Evolutionary conservation across 441 rosid genomes (phyloP).

Genomic region (Mallotus repandus): DNA sequence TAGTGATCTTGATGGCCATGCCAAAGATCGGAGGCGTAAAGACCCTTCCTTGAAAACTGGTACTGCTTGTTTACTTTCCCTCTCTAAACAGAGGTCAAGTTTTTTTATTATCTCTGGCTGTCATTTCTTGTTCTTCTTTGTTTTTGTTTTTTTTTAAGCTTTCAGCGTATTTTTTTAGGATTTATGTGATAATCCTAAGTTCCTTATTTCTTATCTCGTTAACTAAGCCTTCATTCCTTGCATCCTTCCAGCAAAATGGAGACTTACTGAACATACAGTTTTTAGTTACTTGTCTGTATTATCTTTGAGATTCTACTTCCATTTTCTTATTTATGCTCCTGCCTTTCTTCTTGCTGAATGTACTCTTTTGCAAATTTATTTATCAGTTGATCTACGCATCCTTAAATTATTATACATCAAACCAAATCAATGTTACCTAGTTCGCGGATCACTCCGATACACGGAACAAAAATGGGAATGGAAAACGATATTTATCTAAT

Average conservation of each 20-base stretch:
- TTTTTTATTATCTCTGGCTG: not conserved
- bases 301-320: not conserved
- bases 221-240: not conserved
- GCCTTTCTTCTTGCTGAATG: not conserved
- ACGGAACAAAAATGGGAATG: too few relatives aligned
- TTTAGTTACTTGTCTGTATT: not conserved
- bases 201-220: not conserved
- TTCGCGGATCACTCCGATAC: too few relatives aligned
- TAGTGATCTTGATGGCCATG: constrained; percentile 39
- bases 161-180: not conserved
- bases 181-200: not conserved
- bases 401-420: not conserved
- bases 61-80: constrained; percentile 23
- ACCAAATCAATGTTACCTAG: too few relatives aligned
- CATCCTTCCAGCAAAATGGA: not conserved
- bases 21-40: constrained; percentile 41
- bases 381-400: not conserved
- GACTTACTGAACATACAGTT: not conserved
- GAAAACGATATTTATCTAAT: too few relatives aligned
- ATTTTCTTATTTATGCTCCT: too few relatives aligned
- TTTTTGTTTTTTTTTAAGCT: not conserved
- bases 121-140: not conserved
- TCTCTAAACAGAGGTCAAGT: not conserved
- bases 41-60: constrained; percentile 48
- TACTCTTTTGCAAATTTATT: not conserved